Evolutionary conservation across 2,329 filamentous ascomycete genomes (phyloP).

Genomic region (Paracorniculantispora psalliotae): DNA sequence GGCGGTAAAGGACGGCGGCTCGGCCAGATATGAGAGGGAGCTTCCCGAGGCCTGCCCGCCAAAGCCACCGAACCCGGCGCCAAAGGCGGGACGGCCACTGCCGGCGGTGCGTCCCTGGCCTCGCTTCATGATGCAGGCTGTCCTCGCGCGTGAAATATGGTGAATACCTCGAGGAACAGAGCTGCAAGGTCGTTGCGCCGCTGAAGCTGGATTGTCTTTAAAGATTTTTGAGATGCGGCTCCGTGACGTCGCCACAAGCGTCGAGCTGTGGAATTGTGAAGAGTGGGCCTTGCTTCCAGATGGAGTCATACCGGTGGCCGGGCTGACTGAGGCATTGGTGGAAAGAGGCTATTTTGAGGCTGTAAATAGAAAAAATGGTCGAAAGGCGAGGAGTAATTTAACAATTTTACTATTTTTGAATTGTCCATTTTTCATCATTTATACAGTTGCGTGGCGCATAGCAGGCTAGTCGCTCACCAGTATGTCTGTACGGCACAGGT

Average conservation of each 20-base stretch:
- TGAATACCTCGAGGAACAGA: not conserved
- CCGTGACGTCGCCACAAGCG: slow-evolving; percentile 4
- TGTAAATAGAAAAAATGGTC: not conserved
- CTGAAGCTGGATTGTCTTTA: not conserved
- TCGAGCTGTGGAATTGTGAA: slow-evolving; percentile 1
- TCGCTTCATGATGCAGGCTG: slow-evolving; percentile 8
- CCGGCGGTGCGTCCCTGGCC: not conserved
- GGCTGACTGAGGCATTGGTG: not conserved
- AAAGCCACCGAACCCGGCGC: slow-evolving; percentile 36
- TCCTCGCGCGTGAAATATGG: not conserved
- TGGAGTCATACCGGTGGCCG: slow-evolving; percentile 8
- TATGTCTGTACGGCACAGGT: too few relatives aligned
- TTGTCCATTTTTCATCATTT: too few relatives aligned
- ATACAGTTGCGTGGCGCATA: too few relatives aligned
- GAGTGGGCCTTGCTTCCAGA: slow-evolving; percentile 3
- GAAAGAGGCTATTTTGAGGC: not conserved
- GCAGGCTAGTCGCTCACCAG: too few relatives aligned
- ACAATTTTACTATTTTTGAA: too few relatives aligned
- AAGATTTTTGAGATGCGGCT: slow-evolving; percentile 5
- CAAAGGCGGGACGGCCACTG: not conserved
- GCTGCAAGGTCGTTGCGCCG: not conserved
- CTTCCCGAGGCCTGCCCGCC: slow-evolving; percentile 36
- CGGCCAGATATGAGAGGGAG: slow-evolving; percentile 77
- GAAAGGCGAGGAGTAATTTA: too few relatives aligned
- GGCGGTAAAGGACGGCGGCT: slow-evolving; percentile 72